These are phyloP conservation scores for Quercus rubra DNA, from an alignment of 306 rosid genomes.

Conservation along the genomic window DNA sequence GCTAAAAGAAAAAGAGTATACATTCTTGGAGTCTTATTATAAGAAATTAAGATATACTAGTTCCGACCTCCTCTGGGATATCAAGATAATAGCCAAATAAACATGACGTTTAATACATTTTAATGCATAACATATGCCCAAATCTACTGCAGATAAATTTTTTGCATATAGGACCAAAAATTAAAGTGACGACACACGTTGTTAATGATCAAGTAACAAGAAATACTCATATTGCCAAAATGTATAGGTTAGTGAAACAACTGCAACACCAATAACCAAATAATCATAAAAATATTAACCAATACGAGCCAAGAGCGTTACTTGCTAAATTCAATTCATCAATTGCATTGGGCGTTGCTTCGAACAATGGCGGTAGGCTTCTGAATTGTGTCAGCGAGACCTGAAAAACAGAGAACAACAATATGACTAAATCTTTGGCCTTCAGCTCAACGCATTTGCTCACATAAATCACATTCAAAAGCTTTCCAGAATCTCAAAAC, in stretches of 20 bases:
- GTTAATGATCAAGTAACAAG: background rate
- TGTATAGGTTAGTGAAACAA: background rate
- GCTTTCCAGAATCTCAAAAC: background rate
- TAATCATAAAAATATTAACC: background rate
- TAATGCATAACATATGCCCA: background rate
- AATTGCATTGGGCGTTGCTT: constrained; percentile 64
- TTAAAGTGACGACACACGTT: background rate
- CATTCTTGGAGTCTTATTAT: background rate
- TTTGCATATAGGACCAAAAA: background rate
- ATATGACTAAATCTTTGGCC: background rate
- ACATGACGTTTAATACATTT: background rate
- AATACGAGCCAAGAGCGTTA: constrained; percentile 39
- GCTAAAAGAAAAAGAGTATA: background rate
- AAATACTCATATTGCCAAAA: background rate
- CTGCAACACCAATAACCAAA: background rate
- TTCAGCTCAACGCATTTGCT: background rate
- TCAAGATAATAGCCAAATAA: background rate
- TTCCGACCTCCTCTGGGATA: background rate
- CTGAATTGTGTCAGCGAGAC: constrained; percentile 68
- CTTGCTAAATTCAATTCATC: constrained; percentile 82
- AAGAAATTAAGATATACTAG: background rate
- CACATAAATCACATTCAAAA: background rate
- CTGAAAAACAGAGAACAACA: constrained; percentile 33
- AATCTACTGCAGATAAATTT: background rate
- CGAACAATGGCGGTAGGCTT: constrained; percentile 95